A percentile compares a stretch with the other conserved stretches of the same genome.
Evolutionary conservation across 352 stramenopile species (phyloP).

Genomic region (Pythium pyrilobum): DNA sequence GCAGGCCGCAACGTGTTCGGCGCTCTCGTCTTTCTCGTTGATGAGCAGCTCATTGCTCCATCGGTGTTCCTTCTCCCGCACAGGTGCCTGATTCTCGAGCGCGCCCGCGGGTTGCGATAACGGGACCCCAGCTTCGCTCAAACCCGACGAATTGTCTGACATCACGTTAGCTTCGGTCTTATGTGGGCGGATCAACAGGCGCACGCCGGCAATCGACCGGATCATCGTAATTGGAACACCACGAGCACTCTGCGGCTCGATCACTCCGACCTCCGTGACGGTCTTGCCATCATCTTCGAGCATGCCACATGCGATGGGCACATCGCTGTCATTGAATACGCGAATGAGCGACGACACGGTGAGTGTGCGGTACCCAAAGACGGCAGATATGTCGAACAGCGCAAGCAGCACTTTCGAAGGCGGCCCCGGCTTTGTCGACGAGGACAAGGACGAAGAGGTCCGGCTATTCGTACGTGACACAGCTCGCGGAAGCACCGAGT

Average conservation of each 20-base stretch:
- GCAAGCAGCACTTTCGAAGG: constrained; percentile 36
- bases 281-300: constrained; percentile 53
- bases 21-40: constrained; percentile 55
- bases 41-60: constrained; percentile 83
- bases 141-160: neutral
- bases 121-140: neutral
- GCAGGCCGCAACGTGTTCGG: constrained; percentile 54
- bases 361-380: constrained; percentile 66
- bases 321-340: constrained; percentile 68
- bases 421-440: neutral
- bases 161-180: neutral
- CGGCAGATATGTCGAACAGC: constrained; percentile 67
- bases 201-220: constrained; percentile 41
- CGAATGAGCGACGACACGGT: constrained; percentile 75
- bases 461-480: constrained; percentile 9
- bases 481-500: constrained; percentile 45
- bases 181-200: constrained; percentile 62
- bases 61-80: constrained; percentile 41
- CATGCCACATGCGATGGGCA: constrained; percentile 53
- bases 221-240: constrained; percentile 68
- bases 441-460: constrained; percentile 4
- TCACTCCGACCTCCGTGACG: constrained; percentile 49
- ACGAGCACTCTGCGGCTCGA: constrained; percentile 55
- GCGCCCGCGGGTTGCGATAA: neutral
- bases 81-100: neutral